Base-by-base conservation (phyloP, 129 eudicot species). In the Centaurea solstitialis region DNA sequence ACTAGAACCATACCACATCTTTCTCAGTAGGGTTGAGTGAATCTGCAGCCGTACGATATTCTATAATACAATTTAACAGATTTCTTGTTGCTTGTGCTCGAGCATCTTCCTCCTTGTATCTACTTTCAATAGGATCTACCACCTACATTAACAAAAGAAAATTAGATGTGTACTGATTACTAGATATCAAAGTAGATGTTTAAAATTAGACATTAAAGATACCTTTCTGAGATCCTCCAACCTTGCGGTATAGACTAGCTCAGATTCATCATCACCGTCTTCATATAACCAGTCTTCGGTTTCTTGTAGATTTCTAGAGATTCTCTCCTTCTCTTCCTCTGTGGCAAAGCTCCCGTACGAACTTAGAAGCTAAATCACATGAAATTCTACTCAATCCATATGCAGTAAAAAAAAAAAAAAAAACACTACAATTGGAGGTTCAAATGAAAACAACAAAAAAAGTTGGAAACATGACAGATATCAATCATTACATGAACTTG, bases 241-340 rank as follows among this genome's bases (percentile, higher is more conserved):
- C 69, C 90, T 88, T 80, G 85, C 72, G 0, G 88, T 50, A 87
- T 96, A 96, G 62, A 91, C 98, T 82, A 74, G 67, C 80, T 91
- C 92, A 72, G 98, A 78, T 82, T 93, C 99, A 83, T 96, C 98
- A 83, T 96, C 95, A 65, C 99, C 99, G 11, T 96, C 99, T 85
- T 91, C 99, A 68, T 96, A 96, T 30, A 96, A 91, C 99, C 99
- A 96, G 9, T 93, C 99, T 78, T 96, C 99, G 0, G 96, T 93
- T 75, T 88, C 90, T 84, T 91, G 98, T 39, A 96, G 82, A 80
- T 77, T 88, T 84, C 84, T 76, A 21, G 93, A 87, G 50, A 96
- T 88, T 12, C 84, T 89, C 13, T 91, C 97, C 90, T 83, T 91
- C 80, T 96, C 99, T 61, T 87, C 74, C 47, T 93, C 98, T 3